Percentiles rank a stretch among this genome's conserved stretches.
phyloP scores from a whole-genome alignment of 768 basidiomycete genomes.

The Hebeloma cylindrosporum region DNA sequence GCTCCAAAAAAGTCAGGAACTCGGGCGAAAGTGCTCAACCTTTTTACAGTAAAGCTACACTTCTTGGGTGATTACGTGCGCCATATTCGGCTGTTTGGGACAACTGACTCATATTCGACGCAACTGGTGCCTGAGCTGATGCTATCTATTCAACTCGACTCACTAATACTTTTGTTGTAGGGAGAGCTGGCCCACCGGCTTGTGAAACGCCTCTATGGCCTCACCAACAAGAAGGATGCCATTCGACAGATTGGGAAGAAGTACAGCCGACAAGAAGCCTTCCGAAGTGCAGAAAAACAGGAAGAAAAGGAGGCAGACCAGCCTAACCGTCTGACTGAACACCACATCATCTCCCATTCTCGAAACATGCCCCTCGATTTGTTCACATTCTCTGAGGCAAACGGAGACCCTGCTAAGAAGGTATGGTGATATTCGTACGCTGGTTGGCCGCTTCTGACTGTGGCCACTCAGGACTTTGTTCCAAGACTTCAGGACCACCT shows the following conservation, averaged over 20 bases:
- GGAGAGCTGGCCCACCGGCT: slow-evolving; percentile 43
- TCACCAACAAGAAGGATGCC: slow-evolving; percentile 35
- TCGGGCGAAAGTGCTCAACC: slow-evolving; percentile 25
- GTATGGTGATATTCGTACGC: slow-evolving; percentile 10
- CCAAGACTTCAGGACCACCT: slow-evolving; percentile 36
- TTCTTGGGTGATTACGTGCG: slow-evolving; percentile 35
- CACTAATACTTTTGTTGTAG: slow-evolving; percentile 32
- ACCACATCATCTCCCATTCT: slow-evolving; percentile 19
- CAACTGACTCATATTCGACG: slow-evolving; percentile 41
- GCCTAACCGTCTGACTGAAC: background rate
- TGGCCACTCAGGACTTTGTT: slow-evolving; percentile 26
- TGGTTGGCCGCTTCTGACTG: background rate
- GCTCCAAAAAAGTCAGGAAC: slow-evolving; percentile 2
- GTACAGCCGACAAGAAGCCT: background rate
- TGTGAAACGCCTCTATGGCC: slow-evolving; percentile 37
- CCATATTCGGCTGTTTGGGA: slow-evolving; percentile 31
- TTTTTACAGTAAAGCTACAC: slow-evolving; percentile 39
- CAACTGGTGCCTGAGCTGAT: no score
- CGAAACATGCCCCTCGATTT: slow-evolving; percentile 21
- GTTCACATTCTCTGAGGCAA: slow-evolving; percentile 8
- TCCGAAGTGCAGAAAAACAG: background rate
- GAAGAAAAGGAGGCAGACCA: slow-evolving; percentile 2
- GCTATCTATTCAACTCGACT: no score
- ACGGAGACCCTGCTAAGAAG: slow-evolving; percentile 19
- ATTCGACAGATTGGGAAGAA: slow-evolving; percentile 29